phyloP scores from a whole-genome alignment of 225 moss, liverwort and hornwort species.

The Rhytidiadelphus loreus region DNA sequence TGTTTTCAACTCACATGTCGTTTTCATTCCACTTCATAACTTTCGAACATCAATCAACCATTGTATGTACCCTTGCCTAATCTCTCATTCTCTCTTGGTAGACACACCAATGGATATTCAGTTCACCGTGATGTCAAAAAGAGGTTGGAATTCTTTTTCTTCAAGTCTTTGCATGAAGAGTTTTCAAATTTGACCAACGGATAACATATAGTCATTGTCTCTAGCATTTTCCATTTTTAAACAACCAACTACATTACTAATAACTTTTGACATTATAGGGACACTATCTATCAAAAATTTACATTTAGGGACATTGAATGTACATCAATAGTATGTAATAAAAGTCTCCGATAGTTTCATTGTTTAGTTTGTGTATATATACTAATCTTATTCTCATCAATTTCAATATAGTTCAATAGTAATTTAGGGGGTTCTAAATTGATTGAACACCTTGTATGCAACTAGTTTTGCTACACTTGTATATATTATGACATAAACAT shows the following conservation, averaged over 20 bases:
- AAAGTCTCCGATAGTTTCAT: not conserved
- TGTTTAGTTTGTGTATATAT: not conserved
- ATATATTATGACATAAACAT: too few species aligned
- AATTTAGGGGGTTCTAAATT: not conserved
- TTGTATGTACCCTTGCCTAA: not conserved
- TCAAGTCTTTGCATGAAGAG: too few species aligned
- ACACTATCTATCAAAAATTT: not conserved
- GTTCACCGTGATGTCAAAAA: not conserved
- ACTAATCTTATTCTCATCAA: too few species aligned
- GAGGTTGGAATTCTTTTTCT: not conserved
- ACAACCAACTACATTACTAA: too few species aligned
- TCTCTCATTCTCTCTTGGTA: not conserved
- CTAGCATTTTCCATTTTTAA: not conserved
- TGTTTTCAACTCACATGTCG: not conserved
- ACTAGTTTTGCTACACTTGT: fast-evolving
- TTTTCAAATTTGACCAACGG: not conserved
- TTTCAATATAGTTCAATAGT: not conserved
- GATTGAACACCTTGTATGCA: not conserved
- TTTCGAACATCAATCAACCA: not conserved
- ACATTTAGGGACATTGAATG: not conserved
- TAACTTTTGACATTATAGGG: not conserved
- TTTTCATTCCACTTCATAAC: not conserved
- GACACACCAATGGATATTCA: too few species aligned
- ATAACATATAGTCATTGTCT: too few species aligned
- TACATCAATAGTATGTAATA: not conserved